Evolutionary conservation across 2,329 filamentous ascomycete species (phyloP).

Genomic region (Chaetomium strumarium): DNA sequence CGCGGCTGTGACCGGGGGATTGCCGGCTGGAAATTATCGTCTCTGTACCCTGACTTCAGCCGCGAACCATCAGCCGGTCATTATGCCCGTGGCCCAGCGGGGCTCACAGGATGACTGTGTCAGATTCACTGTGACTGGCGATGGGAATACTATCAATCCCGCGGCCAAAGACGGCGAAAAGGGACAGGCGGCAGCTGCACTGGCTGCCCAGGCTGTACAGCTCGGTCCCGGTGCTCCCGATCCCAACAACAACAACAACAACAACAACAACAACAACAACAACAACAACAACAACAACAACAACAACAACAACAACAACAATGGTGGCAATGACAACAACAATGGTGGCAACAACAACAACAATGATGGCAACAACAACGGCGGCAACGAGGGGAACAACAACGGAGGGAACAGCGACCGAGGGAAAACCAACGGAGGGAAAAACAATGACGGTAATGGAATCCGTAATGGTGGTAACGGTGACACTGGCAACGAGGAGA

Average conservation of each 20-base stretch:
- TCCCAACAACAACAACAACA: slow-evolving; percentile 20
- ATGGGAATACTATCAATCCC: slow-evolving; percentile 24
- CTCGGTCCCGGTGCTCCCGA: slow-evolving; percentile 24
- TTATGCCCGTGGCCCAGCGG: slow-evolving; percentile 41
- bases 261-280: slow-evolving; percentile 17
- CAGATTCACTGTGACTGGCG: slow-evolving; percentile 35
- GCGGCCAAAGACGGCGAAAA: slow-evolving; percentile 27
- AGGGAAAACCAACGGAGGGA: neutral
- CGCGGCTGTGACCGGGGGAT: slow-evolving; percentile 34
- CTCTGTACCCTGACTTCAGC: slow-evolving; percentile 38
- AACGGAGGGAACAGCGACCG: neutral
- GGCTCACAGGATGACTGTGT: slow-evolving; percentile 42
- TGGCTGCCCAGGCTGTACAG: slow-evolving; percentile 24
- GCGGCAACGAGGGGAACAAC: neutral
- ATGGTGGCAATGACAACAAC: neutral
- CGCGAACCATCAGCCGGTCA: slow-evolving; percentile 39
- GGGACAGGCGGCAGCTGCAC: slow-evolving; percentile 23
- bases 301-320: slow-evolving; percentile 7
- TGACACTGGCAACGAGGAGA: neutral
- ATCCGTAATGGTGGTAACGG: neutral
- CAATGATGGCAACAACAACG: neutral
- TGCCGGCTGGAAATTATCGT: slow-evolving; percentile 38
- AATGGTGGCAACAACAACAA: slow-evolving; percentile 3
- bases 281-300: slow-evolving; percentile 9
- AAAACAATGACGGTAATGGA: neutral